These are phyloP conservation scores for Leishmania martiniquensis DNA, from an alignment of 208 protist species.

Conservation along the genomic window DNA sequence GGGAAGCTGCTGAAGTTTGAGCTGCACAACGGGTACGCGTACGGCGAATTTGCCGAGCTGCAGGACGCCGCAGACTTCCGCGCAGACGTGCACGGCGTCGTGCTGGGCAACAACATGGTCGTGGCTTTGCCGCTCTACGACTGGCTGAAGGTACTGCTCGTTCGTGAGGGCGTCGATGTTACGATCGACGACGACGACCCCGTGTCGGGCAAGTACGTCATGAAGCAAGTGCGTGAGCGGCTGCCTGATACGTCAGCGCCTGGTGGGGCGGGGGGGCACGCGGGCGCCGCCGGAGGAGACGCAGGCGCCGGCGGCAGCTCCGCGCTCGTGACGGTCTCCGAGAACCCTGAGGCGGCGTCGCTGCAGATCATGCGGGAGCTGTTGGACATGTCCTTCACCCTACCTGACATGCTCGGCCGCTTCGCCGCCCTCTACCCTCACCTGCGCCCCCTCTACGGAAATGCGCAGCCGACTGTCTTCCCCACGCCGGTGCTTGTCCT, in stretches of 20 bases:
- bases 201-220: constrained; percentile 61
- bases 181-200: constrained; percentile 72
- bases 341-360: constrained; percentile 36
- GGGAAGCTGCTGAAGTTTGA: constrained; percentile 67
- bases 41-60: constrained; percentile 70
- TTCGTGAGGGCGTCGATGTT: constrained; percentile 73
- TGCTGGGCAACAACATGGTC: constrained; percentile 68
- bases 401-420: constrained; percentile 65
- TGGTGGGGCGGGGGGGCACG: background rate
- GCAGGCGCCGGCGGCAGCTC: constrained; percentile 11
- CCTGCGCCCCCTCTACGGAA: constrained; percentile 71
- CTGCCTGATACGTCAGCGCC: constrained; percentile 20
- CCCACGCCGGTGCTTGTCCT: constrained; percentile 83
- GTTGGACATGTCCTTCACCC: constrained; percentile 51
- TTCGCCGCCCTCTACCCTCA: constrained; percentile 69
- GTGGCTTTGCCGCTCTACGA: constrained; percentile 72
- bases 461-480: constrained; percentile 68
- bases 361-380: constrained; percentile 78
- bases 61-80: constrained; percentile 67
- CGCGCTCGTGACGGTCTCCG: constrained; percentile 48
- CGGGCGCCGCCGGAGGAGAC: constrained; percentile 6
- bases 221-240: constrained; percentile 41
- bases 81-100: constrained; percentile 70
- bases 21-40: constrained; percentile 68
- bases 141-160: constrained; percentile 75